Percentiles rank a stretch among this genome's conserved stretches.
phyloP scores from a whole-genome alignment of 176 grass and related monocot species.

The Paspalum notatum region DNA sequence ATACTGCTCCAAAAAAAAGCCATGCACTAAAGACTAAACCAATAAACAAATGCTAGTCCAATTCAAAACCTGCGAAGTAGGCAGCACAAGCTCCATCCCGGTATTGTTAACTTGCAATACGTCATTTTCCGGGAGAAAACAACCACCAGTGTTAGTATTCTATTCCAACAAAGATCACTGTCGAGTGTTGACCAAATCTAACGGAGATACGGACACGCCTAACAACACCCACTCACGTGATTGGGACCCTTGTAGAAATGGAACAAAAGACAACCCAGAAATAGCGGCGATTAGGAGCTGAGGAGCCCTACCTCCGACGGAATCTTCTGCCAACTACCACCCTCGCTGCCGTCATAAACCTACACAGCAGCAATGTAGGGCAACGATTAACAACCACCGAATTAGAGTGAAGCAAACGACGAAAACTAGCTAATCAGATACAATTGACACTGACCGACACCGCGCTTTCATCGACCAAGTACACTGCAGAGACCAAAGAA shows the following conservation, averaged over 20 bases:
- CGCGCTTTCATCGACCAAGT: conserved; percentile 46
- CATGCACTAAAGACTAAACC: not conserved
- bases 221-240: conserved; percentile 23
- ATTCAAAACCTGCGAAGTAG: conserved; percentile 38
- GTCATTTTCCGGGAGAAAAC: conserved; percentile 43
- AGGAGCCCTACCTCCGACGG: conserved; percentile 55
- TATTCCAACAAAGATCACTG: not conserved
- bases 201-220: not conserved
- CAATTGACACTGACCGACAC: conserved; percentile 46
- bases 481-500: conserved; percentile 37
- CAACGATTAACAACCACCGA: conserved; percentile 6
- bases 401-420: conserved; percentile 6
- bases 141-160: not conserved
- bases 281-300: conserved; percentile 29
- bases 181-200: conserved; percentile 23
- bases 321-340: conserved; percentile 34
- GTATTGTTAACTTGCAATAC: conserved; percentile 14
- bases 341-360: conserved; percentile 35
- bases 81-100: conserved; percentile 26
- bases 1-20: not conserved
- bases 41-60: not conserved
- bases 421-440: not conserved
- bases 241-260: not conserved
- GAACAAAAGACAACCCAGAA: conserved; percentile 29
- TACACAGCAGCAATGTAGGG: conserved; percentile 5